These are phyloP conservation scores for Oryza punctata DNA, from an alignment of 176 grass and related monocot genomes.

Conservation along the genomic window DNA sequence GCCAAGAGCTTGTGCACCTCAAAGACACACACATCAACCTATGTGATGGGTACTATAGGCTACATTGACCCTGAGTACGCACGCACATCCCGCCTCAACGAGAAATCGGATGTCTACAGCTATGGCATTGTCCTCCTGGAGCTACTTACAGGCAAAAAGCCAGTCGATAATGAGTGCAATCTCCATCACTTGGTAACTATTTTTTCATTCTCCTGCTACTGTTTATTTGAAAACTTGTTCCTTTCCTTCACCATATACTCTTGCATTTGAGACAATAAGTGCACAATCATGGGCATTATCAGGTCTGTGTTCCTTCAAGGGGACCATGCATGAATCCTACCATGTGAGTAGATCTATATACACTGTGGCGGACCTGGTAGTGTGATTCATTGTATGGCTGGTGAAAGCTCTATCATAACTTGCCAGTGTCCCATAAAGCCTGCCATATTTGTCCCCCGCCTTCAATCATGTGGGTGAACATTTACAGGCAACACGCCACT, in stretches of 20 bases:
- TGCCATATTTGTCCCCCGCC: slow-evolving; percentile 47
- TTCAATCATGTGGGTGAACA: slow-evolving; percentile 47
- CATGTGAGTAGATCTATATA: slow-evolving; percentile 61
- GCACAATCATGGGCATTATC: slow-evolving; percentile 42
- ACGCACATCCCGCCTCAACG: slow-evolving; percentile 76
- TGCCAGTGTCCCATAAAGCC: slow-evolving; percentile 68
- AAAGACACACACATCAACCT: slow-evolving; percentile 88
- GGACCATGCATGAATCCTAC: slow-evolving; percentile 58
- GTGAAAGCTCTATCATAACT: slow-evolving; percentile 61
- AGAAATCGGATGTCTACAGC: slow-evolving; percentile 94
- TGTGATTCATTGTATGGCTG: slow-evolving; percentile 44
- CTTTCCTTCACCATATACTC: slow-evolving; percentile 19
- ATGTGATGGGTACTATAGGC: slow-evolving; percentile 94
- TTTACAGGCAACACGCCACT: slow-evolving; percentile 12
- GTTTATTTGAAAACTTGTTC: neutral
- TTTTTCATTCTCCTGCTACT: slow-evolving; percentile 31
- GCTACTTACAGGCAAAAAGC: slow-evolving; percentile 83
- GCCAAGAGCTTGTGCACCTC: slow-evolving; percentile 87
- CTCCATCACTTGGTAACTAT: slow-evolving; percentile 86
- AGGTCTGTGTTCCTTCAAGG: slow-evolving; percentile 38
- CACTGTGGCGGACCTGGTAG: slow-evolving; percentile 40
- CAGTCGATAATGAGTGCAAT: slow-evolving; percentile 90
- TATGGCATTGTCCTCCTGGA: slow-evolving; percentile 84
- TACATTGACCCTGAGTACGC: slow-evolving; percentile 97
- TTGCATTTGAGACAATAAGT: slow-evolving; percentile 41